Evolutionary conservation across 148 eudicot species (phyloP).

Genomic region (Chenopodium formosanum): DNA sequence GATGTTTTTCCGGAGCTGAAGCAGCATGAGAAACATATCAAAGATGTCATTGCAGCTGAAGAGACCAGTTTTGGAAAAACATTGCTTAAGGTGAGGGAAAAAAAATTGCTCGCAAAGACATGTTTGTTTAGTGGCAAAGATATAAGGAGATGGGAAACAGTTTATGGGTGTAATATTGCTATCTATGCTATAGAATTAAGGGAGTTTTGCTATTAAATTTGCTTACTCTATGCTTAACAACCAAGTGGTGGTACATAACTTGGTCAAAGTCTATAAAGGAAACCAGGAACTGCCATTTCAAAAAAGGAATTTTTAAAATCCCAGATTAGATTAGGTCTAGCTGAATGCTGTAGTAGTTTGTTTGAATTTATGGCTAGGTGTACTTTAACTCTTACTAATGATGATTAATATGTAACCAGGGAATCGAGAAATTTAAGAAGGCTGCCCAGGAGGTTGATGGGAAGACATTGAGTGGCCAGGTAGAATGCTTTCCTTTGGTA

Average conservation of each 20-base stretch:
- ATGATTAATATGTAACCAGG: constrained; percentile 42
- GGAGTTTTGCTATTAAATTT: no score
- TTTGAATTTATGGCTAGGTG: background rate
- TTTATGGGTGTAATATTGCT: background rate
- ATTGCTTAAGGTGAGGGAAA: constrained; percentile 60
- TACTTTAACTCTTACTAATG: background rate
- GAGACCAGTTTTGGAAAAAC: constrained; percentile 92
- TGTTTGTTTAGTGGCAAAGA: background rate
- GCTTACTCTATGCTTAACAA: background rate
- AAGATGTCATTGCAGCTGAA: constrained; percentile 73
- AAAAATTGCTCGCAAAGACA: background rate
- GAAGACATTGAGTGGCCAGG: constrained; percentile 74
- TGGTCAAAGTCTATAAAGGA: background rate
- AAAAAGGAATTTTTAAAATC: background rate
- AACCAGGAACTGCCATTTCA: no score
- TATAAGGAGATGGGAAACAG: background rate
- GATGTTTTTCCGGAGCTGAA: constrained; percentile 84
- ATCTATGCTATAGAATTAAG: background rate
- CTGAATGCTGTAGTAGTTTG: background rate
- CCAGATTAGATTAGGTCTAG: background rate
- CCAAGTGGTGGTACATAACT: background rate
- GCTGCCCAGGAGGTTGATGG: constrained; percentile 82
- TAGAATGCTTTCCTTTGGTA: constrained; percentile 22
- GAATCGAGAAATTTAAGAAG: constrained; percentile 81
- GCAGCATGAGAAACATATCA: constrained; percentile 62